Evolutionary conservation across 768 basidiomycete species (phyloP).

Genomic region (Lyophyllum decastes): DNA sequence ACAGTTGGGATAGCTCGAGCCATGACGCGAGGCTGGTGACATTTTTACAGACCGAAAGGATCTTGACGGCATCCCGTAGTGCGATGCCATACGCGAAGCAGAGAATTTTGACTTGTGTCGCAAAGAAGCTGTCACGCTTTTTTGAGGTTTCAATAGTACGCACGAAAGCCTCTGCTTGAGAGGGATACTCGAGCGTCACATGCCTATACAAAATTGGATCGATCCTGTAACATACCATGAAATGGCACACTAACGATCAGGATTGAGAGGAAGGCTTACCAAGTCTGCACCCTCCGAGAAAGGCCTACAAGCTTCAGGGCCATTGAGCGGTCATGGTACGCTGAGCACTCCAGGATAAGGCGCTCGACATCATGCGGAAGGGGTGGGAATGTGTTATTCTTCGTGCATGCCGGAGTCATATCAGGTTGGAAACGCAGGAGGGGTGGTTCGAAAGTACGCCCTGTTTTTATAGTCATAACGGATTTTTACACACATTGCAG

Average conservation of each 20-base stretch:
- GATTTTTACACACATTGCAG: neutral
- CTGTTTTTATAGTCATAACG: slow-evolving; percentile 2
- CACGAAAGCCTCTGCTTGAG: slow-evolving; percentile 12
- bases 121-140: slow-evolving; percentile 12
- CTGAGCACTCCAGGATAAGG: slow-evolving; percentile 19
- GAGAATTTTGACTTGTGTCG: slow-evolving; percentile 12
- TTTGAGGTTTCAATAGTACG: slow-evolving; percentile 14
- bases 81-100: slow-evolving; percentile 14
- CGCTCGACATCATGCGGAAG: slow-evolving; percentile 16
- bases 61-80: slow-evolving; percentile 9
- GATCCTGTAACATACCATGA: slow-evolving; percentile 8
- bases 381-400: slow-evolving; percentile 4
- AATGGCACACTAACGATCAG: neutral
- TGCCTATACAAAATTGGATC: slow-evolving; percentile 17
- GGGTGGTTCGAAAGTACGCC: neutral
- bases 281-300: slow-evolving; percentile 4
- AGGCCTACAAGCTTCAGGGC: slow-evolving; percentile 9
- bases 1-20: slow-evolving; percentile 9
- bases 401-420: slow-evolving; percentile 2
- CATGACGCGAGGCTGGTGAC: slow-evolving; percentile 16
- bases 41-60: slow-evolving; percentile 9
- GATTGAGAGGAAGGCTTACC: neutral
- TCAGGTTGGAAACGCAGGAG: slow-evolving; percentile 1
- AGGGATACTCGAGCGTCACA: slow-evolving; percentile 9
- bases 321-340: slow-evolving; percentile 15